phyloP scores from a whole-genome alignment of 257 asterid genomes.

The Anisodus tanguticus region DNA sequence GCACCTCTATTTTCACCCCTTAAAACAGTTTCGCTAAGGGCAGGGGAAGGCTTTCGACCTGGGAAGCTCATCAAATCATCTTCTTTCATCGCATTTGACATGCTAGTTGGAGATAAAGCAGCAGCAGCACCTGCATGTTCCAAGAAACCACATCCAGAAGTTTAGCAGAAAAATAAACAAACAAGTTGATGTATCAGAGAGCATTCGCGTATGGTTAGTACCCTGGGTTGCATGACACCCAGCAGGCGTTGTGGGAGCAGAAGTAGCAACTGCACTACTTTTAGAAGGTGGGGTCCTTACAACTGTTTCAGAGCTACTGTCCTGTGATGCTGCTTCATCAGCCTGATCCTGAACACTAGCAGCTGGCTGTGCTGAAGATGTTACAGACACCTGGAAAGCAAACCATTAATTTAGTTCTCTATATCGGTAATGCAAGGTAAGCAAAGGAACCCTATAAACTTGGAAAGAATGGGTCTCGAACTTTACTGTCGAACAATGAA shows the following conservation, averaged over 20 bases:
- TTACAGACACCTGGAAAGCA: constrained; percentile 56
- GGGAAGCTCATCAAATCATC: constrained; percentile 69
- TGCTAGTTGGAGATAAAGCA: constrained; percentile 56
- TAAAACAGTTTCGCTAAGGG: constrained; percentile 66
- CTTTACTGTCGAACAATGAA: not conserved
- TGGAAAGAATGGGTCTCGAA: constrained; percentile 4
- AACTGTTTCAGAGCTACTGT: constrained; percentile 59
- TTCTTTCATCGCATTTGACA: constrained; percentile 66
- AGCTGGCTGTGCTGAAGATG: constrained; percentile 60
- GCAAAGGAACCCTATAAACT: constrained; percentile 15
- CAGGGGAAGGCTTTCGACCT: constrained; percentile 70
- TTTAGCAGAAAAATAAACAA: constrained; percentile 34
- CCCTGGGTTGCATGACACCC: constrained; percentile 64
- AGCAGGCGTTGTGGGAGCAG: constrained; percentile 76
- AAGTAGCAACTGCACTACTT: constrained; percentile 55
- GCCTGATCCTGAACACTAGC: constrained; percentile 60
- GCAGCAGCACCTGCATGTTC: constrained; percentile 54
- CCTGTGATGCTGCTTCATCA: constrained; percentile 73
- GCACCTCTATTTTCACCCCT: constrained; percentile 70
- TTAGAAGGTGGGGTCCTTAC: constrained; percentile 81
- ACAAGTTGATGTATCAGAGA: constrained; percentile 36
- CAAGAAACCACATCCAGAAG: constrained; percentile 39
- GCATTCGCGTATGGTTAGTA: constrained; percentile 42
- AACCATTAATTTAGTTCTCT: constrained; percentile 14
- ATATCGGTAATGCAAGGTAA: not conserved